Percentiles rank a stretch among this genome's conserved stretches.
Conservation (phyloP, 2,329 filamentous ascomycete species). For the Macroventuria anomochaeta region DNA sequence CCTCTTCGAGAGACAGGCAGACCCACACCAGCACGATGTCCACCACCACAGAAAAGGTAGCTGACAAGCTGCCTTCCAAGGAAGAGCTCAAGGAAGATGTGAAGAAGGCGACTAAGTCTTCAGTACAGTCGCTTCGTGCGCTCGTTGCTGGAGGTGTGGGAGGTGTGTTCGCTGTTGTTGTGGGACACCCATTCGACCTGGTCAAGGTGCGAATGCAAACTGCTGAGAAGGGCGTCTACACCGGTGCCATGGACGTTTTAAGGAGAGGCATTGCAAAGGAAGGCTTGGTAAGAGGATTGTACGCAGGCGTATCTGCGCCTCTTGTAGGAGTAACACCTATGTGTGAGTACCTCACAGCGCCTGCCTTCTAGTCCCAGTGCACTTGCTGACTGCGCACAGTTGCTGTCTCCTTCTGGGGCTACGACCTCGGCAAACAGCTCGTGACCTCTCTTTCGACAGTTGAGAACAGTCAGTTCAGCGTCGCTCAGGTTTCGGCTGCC, state of each 20-base stretch:
- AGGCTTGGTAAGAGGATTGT: constrained; percentile 78
- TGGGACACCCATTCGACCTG: constrained; percentile 94
- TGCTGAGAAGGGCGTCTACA: constrained; percentile 91
- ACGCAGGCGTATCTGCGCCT: constrained; percentile 95
- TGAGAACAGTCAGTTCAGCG: constrained; percentile 74
- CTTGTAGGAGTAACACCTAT: constrained; percentile 96
- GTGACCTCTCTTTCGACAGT: constrained; percentile 72
- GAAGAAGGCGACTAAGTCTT: constrained; percentile 58
- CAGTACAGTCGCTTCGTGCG: constrained; percentile 74
- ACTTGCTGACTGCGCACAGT: constrained; percentile 51
- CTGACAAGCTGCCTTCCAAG: constrained; percentile 42
- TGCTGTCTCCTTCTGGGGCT: constrained; percentile 78
- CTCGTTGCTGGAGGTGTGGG: constrained; percentile 90
- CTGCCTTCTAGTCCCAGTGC: not conserved
- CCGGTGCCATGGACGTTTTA: constrained; percentile 88
- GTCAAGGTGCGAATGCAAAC: constrained; percentile 98
- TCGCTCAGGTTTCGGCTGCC: constrained; percentile 86
- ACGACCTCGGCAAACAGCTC: constrained; percentile 91
- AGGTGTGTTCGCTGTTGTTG: constrained; percentile 89
- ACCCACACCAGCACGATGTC: constrained; percentile 29
- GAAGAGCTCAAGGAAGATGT: constrained; percentile 62
- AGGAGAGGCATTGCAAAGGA: constrained; percentile 86
- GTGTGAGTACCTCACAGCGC: constrained; percentile 70
- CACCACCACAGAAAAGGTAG: constrained; percentile 29
- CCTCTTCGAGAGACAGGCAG: not conserved